A percentile compares a stretch with the other conserved stretches of the same genome.
These are phyloP conservation scores for Aspergillus sp. DNA, from an alignment of 2,329 filamentous ascomycete species.

Conservation along the genomic window DNA sequence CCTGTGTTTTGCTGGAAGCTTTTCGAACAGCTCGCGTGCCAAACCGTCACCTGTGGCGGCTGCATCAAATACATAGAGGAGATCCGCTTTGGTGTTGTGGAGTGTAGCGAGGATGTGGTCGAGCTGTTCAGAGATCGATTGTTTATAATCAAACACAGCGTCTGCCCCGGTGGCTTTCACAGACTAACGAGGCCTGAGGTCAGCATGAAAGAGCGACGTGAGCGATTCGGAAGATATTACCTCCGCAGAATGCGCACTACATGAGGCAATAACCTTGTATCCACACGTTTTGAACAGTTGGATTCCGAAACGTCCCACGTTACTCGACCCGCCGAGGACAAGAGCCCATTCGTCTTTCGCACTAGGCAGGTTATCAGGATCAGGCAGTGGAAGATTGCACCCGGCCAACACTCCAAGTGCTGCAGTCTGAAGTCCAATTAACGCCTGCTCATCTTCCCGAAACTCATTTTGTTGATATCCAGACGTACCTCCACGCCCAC, in stretches of 20 bases:
- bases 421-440: not conserved
- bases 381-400: not conserved
- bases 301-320: constrained; percentile 1
- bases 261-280: constrained; percentile 3
- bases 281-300: not conserved
- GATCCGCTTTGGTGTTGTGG: not conserved
- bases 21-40: not conserved
- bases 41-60: not conserved
- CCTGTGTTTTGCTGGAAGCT: not conserved
- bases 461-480: not conserved
- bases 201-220: not conserved
- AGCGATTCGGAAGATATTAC: not conserved
- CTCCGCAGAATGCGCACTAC: not conserved
- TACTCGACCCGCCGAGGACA: constrained; percentile 2
- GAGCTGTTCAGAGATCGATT: not conserved
- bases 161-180: not conserved
- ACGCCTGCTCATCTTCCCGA: not conserved
- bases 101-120: not conserved
- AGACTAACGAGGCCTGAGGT: not conserved
- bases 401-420: not conserved
- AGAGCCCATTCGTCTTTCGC: constrained; percentile 1
- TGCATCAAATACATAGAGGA: not conserved
- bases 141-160: not conserved
- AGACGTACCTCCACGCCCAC: constrained; percentile 2
- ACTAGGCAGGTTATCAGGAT: too few species aligned